Conservation (phyloP, 768 basidiomycete genomes). For the Tylopilus subfusipes region DNA sequence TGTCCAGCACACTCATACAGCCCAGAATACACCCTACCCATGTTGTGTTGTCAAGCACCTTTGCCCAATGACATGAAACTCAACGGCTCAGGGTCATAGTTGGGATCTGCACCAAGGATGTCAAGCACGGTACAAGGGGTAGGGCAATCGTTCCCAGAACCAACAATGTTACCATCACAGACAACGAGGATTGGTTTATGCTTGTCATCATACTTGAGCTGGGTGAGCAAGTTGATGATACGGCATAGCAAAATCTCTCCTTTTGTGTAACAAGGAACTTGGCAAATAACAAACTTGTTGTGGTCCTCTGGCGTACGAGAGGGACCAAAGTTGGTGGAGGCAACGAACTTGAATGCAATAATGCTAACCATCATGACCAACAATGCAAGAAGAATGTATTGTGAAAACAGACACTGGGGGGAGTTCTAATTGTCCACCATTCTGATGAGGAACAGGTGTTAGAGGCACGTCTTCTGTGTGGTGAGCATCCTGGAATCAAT, state of each 20-base stretch:
- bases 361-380: constrained; percentile 91
- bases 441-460: constrained; percentile 90
- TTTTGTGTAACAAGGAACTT: constrained; percentile 98
- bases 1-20: constrained; percentile 92
- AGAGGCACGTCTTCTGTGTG: constrained; percentile 81
- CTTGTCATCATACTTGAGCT: constrained; percentile 97
- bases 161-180: constrained; percentile 88
- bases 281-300: constrained; percentile 96
- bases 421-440: constrained; percentile 91
- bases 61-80: constrained; percentile 93
- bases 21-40: constrained; percentile 97
- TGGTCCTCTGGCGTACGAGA: constrained; percentile 87
- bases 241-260: constrained; percentile 79
- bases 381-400: constrained; percentile 84
- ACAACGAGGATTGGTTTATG: constrained; percentile 58
- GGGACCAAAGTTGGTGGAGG: constrained; percentile 79
- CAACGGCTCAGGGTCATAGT: constrained; percentile 90
- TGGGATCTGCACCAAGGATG: constrained; percentile 91
- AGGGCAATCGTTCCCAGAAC: constrained; percentile 92
- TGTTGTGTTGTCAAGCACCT: constrained; percentile 94
- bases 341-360: constrained; percentile 95
- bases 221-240: constrained; percentile 92
- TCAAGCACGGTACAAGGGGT: constrained; percentile 96
- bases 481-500: constrained; percentile 59
- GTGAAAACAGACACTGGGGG: constrained; percentile 86